Base-by-base conservation (phyloP, 352 stramenopile species). In the Pythium rhizo-oryzae region DNA sequence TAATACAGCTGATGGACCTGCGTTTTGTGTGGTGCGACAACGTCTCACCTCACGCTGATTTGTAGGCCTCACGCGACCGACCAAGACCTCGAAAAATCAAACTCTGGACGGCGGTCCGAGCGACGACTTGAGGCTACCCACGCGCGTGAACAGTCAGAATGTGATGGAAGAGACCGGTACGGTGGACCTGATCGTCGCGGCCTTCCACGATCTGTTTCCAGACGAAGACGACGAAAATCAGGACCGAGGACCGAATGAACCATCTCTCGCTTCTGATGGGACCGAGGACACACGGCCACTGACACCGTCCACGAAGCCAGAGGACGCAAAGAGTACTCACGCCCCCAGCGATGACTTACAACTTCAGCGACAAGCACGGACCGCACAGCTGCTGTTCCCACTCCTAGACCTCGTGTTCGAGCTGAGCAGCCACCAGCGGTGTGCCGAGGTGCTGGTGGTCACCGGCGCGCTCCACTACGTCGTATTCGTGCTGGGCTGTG, bases 141-240 rank as follows among this genome's bases (percentile, higher is more conserved):
- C 84, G 9, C 75, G 81, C 0, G 77, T 87, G 18, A 86, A 89
- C 33, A 89, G 81, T 37, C 84, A 89, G 41, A 91, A 88, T 33
- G 57, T 92, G 15, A 69, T 94, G 68, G 82, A 90, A 56, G 79
- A 91, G 53, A 91, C 81, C 0, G 79, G 82, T 11, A 71, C 77
- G 1, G 78, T 90, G 2, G 80, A 92, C 39, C 70, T 77, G 8
- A 78, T 92, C 59, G 79, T 92, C 28, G 71, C 66, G 0, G 81
- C 89, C 6, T 76, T 92, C 59, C 84, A 90, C 55, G 78, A 89
- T 43, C 58, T 94, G 11, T 91, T 94, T n/a, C 79, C 82, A 9
- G 81, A 91, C 18, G 78, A 89, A 15, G 74, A 85, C 24, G 39
- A 65, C 0, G 37, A 44, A 9, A 62, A 68, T 12, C 58, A 71